Percentiles rank a stretch among this genome's conserved stretches.
phyloP scores from a whole-genome alignment of 345 rosid species.

The Melaleuca alternifolia region DNA sequence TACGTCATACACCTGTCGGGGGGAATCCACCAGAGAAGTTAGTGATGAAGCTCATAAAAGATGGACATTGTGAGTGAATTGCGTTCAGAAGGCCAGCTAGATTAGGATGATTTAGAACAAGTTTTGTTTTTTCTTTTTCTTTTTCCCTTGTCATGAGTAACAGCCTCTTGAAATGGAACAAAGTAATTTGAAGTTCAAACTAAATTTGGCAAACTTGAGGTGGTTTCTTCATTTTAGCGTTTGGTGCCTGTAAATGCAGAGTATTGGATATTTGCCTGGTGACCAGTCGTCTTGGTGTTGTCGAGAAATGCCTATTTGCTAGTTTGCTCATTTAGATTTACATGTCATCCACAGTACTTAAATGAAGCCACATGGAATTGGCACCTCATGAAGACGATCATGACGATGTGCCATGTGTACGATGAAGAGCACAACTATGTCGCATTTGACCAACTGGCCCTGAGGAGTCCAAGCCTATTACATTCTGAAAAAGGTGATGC shows the following conservation, averaged over 20 bases:
- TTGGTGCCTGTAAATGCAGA: neutral
- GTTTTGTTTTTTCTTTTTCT: neutral
- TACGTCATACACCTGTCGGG: too few species aligned
- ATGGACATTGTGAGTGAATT: too few species aligned
- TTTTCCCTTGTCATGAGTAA: neutral
- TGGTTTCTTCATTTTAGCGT: neutral
- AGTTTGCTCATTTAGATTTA: neutral
- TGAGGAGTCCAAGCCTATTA: slow-evolving; percentile 49
- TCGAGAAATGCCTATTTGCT: neutral
- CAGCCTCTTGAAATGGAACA: neutral
- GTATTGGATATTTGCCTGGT: too few species aligned
- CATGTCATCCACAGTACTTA: slow-evolving; percentile 42
- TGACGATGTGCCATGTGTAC: slow-evolving; percentile 79
- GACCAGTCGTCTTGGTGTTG: neutral
- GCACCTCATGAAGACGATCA: slow-evolving; percentile 85
- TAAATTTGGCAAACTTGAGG: neutral
- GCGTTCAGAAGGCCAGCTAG: too few species aligned
- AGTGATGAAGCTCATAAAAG: too few species aligned
- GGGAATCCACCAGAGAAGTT: too few species aligned
- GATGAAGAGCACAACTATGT: slow-evolving; percentile 49
- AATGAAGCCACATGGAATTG: slow-evolving; percentile 79
- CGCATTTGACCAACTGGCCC: slow-evolving; percentile 58
- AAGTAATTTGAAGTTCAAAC: neutral
- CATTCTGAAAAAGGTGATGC: slow-evolving; percentile 67
- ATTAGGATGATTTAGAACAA: neutral